Evolutionary conservation across 139 green algal genomes (phyloP).

Genomic region (Dunaliella sp.): DNA sequence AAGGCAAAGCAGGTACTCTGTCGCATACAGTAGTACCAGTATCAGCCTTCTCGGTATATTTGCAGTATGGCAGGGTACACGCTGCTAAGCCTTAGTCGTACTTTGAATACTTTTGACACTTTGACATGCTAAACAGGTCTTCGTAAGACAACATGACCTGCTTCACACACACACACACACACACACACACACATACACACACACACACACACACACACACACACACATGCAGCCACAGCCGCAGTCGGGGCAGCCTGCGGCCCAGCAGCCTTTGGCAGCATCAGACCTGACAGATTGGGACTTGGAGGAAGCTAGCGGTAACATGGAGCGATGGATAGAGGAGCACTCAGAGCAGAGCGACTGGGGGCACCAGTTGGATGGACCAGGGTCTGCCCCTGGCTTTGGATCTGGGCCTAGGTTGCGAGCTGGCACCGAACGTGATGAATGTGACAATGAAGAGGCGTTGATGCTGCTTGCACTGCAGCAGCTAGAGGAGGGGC

Average conservation of each 20-base stretch:
- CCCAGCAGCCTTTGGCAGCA: too few relatives aligned
- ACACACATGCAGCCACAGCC: too few relatives aligned
- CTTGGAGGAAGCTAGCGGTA: neutral
- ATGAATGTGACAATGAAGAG: neutral
- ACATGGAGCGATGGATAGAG: neutral
- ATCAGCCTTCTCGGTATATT: neutral
- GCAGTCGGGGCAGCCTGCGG: too few relatives aligned
- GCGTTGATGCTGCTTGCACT: neutral
- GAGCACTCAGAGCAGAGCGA: neutral
- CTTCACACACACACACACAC: too few relatives aligned
- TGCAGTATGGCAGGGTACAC: neutral
- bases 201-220: too few relatives aligned
- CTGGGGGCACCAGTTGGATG: neutral
- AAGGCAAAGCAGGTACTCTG: neutral
- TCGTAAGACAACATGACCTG: too few relatives aligned
- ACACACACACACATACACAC: too few relatives aligned
- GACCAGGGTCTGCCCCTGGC: too few relatives aligned
- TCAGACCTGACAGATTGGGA: neutral
- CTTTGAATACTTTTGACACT: neutral
- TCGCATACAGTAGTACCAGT: neutral
- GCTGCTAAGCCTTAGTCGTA: neutral
- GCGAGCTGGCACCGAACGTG: neutral
- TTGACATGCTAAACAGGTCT: neutral
- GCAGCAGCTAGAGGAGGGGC: neutral
- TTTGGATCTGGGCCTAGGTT: too few relatives aligned